phyloP scores from a whole-genome alignment of 495 filamentous ascomycete species.

The Penicillium ochrochloron region DNA sequence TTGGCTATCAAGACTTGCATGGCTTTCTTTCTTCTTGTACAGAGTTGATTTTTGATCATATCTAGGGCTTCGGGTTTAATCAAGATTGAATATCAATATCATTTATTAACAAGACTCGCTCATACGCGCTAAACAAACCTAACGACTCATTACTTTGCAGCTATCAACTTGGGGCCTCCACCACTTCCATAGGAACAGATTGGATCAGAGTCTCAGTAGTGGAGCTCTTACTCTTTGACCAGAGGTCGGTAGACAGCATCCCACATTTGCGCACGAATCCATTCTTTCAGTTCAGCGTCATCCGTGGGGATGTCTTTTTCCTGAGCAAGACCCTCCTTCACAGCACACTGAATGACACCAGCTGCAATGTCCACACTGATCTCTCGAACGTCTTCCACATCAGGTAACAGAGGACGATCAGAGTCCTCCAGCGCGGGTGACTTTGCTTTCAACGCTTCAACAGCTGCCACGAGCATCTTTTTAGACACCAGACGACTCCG shows the following conservation, averaged over 20 bases:
- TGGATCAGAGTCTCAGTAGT: neutral
- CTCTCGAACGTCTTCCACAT: slow-evolving; percentile 73
- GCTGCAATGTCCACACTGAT: slow-evolving; percentile 79
- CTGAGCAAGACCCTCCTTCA: slow-evolving; percentile 69
- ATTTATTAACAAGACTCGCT: neutral
- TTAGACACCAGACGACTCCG: slow-evolving; percentile 67
- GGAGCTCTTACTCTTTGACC: slow-evolving; percentile 20
- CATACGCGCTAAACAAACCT: neutral
- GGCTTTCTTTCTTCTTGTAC: slow-evolving; percentile 14
- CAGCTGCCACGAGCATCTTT: slow-evolving; percentile 81
- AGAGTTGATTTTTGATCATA: slow-evolving; percentile 11
- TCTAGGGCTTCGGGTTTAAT: slow-evolving; percentile 13
- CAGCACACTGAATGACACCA: slow-evolving; percentile 74
- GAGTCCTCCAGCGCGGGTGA: slow-evolving; percentile 69
- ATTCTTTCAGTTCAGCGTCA: slow-evolving; percentile 68
- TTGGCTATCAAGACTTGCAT: slow-evolving; percentile 1
- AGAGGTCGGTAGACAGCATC: slow-evolving; percentile 72
- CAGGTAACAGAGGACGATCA: slow-evolving; percentile 67
- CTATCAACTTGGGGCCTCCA: neutral
- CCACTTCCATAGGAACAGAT: neutral
- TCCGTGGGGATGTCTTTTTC: slow-evolving; percentile 47
- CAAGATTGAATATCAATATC: slow-evolving; percentile 10
- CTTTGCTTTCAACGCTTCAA: slow-evolving; percentile 69
- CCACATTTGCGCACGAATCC: slow-evolving; percentile 93
- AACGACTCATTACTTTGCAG: neutral